These are phyloP conservation scores for Eryngium alpinum DNA, from an alignment of 140 eudicot species.

Conservation along the genomic window DNA sequence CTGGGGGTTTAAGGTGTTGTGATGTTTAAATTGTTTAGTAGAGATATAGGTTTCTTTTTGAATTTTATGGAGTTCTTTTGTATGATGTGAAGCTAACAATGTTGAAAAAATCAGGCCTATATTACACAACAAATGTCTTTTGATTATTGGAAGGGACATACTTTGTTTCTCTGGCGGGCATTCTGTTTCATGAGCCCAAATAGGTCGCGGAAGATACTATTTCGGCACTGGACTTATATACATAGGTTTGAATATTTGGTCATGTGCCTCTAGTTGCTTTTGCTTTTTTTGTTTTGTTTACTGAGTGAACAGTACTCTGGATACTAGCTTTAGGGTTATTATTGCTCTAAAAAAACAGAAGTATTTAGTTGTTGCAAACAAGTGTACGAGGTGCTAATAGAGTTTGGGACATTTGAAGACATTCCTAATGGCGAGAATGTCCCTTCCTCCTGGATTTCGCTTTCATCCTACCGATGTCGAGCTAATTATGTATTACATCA, in stretches of 20 bases:
- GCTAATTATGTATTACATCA: slow-evolving; percentile 71
- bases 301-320: neutral
- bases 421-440: slow-evolving; percentile 31
- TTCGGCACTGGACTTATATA: slow-evolving; percentile 70
- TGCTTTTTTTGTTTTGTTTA: neutral
- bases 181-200: slow-evolving; percentile 61
- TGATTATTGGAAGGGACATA: slow-evolving; percentile 44
- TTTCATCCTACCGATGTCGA: slow-evolving; percentile 91
- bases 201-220: slow-evolving; percentile 39
- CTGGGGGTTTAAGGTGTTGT: no score
- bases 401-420: slow-evolving; percentile 25
- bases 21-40: no score
- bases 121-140: slow-evolving; percentile 66
- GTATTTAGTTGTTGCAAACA: slow-evolving; percentile 8
- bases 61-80: neutral
- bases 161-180: slow-evolving; percentile 39
- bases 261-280: neutral
- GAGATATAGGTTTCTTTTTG: neutral
- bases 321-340: slow-evolving; percentile 4
- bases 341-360: neutral
- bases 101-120: slow-evolving; percentile 12
- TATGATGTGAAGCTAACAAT: slow-evolving; percentile 10
- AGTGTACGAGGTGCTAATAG: slow-evolving; percentile 16
- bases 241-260: neutral
- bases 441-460: slow-evolving; percentile 77